Conservation (phyloP, 1,284 basidiomycete genomes). For the Ustilago bromivora region DNA sequence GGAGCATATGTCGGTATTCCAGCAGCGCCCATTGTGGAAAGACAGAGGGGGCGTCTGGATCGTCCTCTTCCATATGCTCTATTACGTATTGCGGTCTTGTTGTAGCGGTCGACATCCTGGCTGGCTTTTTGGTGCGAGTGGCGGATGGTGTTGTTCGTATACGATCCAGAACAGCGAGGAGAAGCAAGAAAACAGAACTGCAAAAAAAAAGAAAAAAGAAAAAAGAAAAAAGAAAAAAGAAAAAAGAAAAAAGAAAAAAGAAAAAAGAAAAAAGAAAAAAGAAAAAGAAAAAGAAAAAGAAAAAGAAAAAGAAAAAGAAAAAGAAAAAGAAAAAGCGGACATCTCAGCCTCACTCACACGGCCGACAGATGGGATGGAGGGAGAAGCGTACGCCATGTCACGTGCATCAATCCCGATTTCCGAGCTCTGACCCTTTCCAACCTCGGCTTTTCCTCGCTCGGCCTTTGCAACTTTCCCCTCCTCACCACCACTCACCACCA, state of each 20-base stretch:
- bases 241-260: neutral
- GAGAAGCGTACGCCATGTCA: too few species aligned
- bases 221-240: neutral
- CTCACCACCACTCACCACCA: neutral
- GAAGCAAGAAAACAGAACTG: neutral
- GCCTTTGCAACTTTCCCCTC: neutral
- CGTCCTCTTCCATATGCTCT: constrained; percentile 70
- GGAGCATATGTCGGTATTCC: constrained; percentile 82
- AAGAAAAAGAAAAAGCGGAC: constrained; percentile 6
- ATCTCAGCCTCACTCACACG: neutral
- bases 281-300: constrained; percentile 1
- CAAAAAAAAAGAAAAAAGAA: neutral
- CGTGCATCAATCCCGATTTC: constrained; percentile 26
- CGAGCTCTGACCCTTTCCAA: constrained; percentile 7
- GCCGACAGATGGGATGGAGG: too few species aligned
- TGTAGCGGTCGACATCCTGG: constrained; percentile 4
- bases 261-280: too few species aligned
- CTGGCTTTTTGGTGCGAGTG: neutral
- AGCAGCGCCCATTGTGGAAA: constrained; percentile 68
- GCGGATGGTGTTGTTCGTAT: neutral
- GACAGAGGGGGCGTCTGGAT: constrained; percentile 56
- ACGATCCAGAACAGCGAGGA: neutral
- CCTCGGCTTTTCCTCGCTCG: neutral
- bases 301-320: neutral
- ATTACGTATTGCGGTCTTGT: constrained; percentile 65